phyloP scores from a whole-genome alignment of 225 moss, liverwort and hornwort genomes.

The Takakia lepidozioides region DNA sequence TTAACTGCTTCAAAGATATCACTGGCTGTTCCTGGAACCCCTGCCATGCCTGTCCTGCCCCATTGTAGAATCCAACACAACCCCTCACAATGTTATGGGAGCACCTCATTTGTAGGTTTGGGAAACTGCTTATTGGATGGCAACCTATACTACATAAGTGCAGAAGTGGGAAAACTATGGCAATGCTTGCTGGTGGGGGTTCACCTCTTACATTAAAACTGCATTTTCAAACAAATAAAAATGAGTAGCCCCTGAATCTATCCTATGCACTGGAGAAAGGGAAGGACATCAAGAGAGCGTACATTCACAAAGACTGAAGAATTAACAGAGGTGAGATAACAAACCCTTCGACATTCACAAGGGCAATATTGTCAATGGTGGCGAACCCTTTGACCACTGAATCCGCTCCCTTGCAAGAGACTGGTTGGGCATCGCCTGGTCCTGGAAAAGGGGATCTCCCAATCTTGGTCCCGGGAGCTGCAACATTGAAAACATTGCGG shows the following conservation, averaged over 20 bases:
- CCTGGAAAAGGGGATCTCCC: slow-evolving; percentile 36
- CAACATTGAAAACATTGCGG: slow-evolving; percentile 81
- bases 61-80: no score
- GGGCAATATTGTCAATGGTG: slow-evolving; percentile 87
- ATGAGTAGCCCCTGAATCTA: no score
- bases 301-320: neutral
- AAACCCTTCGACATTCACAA: slow-evolving; percentile 97
- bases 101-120: no score
- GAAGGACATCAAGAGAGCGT: no score
- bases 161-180: no score
- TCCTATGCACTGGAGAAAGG: no score
- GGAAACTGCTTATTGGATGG: no score
- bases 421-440: slow-evolving; percentile 18
- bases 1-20: slow-evolving; percentile 92
- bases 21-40: slow-evolving; percentile 98
- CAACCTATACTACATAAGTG: no score
- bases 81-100: no score
- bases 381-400: slow-evolving; percentile 88
- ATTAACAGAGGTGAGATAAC: slow-evolving; percentile 5
- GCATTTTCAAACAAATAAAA: no score
- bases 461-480: slow-evolving; percentile 82
- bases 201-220: no score
- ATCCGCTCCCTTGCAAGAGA: slow-evolving; percentile 26
- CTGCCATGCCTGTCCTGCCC: slow-evolving; percentile 99
- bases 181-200: no score